Base-by-base conservation (phyloP, 345 rosid genomes). In the Citrus trifoliata region DNA sequence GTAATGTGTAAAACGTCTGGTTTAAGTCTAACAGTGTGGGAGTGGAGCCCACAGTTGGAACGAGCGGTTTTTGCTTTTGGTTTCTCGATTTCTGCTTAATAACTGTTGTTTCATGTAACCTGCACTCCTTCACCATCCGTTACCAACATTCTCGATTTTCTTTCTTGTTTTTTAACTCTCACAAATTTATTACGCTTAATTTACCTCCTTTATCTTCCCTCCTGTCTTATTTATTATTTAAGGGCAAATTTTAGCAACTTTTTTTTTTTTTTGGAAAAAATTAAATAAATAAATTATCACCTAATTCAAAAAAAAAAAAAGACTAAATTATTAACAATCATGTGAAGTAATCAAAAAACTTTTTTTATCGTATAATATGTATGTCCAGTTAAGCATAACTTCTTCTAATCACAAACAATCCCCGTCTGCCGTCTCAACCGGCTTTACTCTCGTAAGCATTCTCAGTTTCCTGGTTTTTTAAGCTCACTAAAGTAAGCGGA, bases 61-160 rank as follows among this genome's bases (percentile, higher is more conserved):
- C 0, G 65, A 58, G 51, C 65, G 58, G 76, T 72, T 72, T 56
- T 35, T 30, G 12, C n/a, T 24, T 70, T 70, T 24, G 14, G 27
- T 28, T 33, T 72, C 76, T 73, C 18, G 53, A 24, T 73, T 73
- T 73, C 76, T 58, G 76, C 65, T 51, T 51, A 0, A 72, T 56
- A 35, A 72, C 76, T 33, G 76, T 33, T 33, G 76, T 40, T 14
- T 72, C 65, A 22, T 19, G 7, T 19, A 19, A 53, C 58, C 46
- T 22, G 22, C 74, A 8, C 35, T 32, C 70, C 46, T 35, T 32
- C 58, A 1, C 25, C 73, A 70, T 55, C 58, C 63, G 66, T 73
- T 35, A 58, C 76, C 67, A n/a, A 59, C 33, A 12, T 72, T 60
- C 48, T 4, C 24, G 25, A 42, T 42, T 46, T 27, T 46, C 14